Evolutionary conservation across 768 basidiomycete species (phyloP).

Genomic region (Lentinus brumalis): DNA sequence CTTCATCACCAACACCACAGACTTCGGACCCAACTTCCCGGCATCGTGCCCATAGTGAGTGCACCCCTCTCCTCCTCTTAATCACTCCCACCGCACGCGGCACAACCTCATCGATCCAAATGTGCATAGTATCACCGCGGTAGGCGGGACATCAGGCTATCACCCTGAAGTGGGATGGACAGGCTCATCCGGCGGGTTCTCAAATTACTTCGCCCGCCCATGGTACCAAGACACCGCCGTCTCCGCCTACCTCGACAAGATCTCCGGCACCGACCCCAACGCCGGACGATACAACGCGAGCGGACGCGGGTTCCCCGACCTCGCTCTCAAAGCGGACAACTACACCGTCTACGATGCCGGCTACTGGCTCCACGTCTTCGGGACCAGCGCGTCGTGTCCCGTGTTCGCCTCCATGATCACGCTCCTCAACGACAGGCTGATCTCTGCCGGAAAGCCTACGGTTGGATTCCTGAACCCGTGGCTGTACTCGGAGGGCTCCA

Average conservation of each 20-base stretch:
- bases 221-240: conserved; percentile 43
- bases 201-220: conserved; percentile 33
- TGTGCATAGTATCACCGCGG: conserved; percentile 31
- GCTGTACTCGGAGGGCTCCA: conserved; percentile 29
- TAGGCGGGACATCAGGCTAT: conserved; percentile 33
- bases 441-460: conserved; percentile 26
- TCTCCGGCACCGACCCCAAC: conserved; percentile 25
- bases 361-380: conserved; percentile 22
- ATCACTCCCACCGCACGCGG: not conserved
- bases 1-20: conserved; percentile 21
- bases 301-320: conserved; percentile 49
- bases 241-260: conserved; percentile 32
- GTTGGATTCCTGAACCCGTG: conserved; percentile 39
- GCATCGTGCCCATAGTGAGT: conserved; percentile 35
- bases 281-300: conserved; percentile 30
- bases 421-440: conserved; percentile 35
- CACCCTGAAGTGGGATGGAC: conserved; percentile 28
- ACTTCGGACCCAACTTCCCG: conserved; percentile 37
- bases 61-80: not conserved
- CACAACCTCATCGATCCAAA: not conserved
- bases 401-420: conserved; percentile 34
- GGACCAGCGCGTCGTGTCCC: conserved; percentile 35
- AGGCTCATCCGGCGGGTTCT: conserved; percentile 38
- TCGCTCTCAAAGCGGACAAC: conserved; percentile 39
- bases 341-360: conserved; percentile 27